Percentiles rank a stretch among this genome's conserved stretches.
Conservation (phyloP, 2,329 filamentous ascomycete species). For the Gnomoniopsis smithogilvyi region DNA sequence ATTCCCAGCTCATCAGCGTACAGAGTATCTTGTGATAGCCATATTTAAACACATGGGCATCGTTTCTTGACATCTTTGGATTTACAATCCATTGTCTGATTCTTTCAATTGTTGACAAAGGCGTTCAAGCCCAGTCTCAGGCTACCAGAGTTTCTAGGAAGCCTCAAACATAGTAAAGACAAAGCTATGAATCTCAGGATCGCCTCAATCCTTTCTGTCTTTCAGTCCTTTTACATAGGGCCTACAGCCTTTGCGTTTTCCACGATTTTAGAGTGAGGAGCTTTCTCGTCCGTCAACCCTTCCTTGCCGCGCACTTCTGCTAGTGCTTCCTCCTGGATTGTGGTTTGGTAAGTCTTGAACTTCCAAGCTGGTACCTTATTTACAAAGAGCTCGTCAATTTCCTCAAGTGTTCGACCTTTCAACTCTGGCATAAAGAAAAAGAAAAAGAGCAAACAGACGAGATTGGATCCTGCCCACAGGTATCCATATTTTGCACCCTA, state of each 20-base stretch:
- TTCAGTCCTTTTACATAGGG: not conserved
- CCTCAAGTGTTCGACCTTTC: conserved; percentile 29
- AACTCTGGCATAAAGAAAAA: conserved; percentile 29
- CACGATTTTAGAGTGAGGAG: conserved; percentile 13
- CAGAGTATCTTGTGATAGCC: not conserved
- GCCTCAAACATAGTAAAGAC: not conserved
- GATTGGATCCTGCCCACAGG: conserved; percentile 36
- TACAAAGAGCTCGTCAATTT: conserved; percentile 31
- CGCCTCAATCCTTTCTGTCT: not conserved
- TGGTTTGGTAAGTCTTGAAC: conserved; percentile 27
- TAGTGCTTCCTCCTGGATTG: conserved; percentile 24
- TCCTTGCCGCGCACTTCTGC: conserved; percentile 21
- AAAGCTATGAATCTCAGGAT: not conserved
- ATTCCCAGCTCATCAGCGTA: no score
- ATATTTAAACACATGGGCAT: not conserved
- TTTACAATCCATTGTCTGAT: not conserved
- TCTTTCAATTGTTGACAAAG: not conserved
- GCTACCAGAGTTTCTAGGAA: not conserved
- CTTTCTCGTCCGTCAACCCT: conserved; percentile 5
- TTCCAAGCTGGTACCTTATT: conserved; percentile 25
- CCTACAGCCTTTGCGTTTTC: conserved; percentile 21
- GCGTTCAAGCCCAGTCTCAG: not conserved
- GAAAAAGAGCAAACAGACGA: conserved; percentile 28
- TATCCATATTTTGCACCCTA: conserved; percentile 41
- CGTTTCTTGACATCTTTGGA: not conserved